Evolutionary conservation across 2,329 filamentous ascomycete genomes (phyloP).

Genomic region (Colletotrichum sidae): DNA sequence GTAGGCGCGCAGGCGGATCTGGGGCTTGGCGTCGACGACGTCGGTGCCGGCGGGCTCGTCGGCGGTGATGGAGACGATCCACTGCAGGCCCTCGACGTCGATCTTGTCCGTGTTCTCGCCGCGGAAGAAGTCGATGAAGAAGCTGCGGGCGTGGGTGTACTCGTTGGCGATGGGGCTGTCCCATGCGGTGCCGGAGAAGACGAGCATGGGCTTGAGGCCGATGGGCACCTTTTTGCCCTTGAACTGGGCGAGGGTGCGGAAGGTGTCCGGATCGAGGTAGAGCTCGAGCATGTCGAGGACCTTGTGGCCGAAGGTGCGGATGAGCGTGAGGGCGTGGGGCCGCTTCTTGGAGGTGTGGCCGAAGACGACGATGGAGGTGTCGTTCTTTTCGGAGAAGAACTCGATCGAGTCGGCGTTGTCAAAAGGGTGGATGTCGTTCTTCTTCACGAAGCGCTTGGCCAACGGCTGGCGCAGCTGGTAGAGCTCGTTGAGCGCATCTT

Average conservation of each 20-base stretch:
- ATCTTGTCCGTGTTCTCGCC: conserved; percentile 80
- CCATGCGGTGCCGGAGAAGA: conserved; percentile 91
- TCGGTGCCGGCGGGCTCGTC: conserved; percentile 66
- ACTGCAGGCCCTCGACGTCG: conserved; percentile 95
- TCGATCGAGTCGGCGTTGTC: conserved; percentile 89
- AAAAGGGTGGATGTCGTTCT: conserved; percentile 95
- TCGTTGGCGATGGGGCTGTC: conserved; percentile 83
- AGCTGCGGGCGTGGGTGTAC: conserved; percentile 87
- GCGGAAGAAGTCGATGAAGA: conserved; percentile 92
- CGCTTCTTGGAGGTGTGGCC: conserved; percentile 92
- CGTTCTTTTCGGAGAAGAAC: conserved; percentile 98
- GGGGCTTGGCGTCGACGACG: conserved; percentile 62
- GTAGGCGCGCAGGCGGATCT: conserved; percentile 81
- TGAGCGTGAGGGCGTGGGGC: conserved; percentile 87
- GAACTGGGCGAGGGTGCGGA: conserved; percentile 79
- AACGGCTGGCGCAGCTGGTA: conserved; percentile 86
- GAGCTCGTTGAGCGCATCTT: conserved; percentile 87
- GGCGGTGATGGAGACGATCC: conserved; percentile 84
- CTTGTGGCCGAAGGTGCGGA: conserved; percentile 86
- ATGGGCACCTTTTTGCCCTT: conserved; percentile 80
- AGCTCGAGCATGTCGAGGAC: conserved; percentile 96
- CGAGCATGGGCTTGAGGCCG: conserved; percentile 87
- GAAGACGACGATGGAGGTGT: conserved; percentile 86
- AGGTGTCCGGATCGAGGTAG: conserved; percentile 80
- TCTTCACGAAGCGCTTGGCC: conserved; percentile 94